Evolutionary conservation across 306 rosid genomes (phyloP).

Genomic region (Cicer pinnatifidum): DNA sequence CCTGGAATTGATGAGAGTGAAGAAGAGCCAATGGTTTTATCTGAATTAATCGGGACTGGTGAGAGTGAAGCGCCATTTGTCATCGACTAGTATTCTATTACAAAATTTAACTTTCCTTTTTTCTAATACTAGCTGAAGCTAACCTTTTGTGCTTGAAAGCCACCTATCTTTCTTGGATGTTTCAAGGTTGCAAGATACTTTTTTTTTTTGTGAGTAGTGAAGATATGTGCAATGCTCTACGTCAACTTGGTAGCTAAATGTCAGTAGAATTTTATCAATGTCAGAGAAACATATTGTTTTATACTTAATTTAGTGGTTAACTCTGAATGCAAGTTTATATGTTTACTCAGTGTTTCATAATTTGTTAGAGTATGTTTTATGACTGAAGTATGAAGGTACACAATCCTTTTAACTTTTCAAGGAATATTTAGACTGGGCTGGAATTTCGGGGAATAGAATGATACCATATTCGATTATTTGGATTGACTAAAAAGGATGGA

Average conservation of each 20-base stretch:
- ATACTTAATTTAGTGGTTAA: neutral
- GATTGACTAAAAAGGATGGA: neutral
- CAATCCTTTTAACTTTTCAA: neutral
- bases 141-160: neutral
- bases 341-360: neutral
- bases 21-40: conserved; percentile 40
- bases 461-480: neutral
- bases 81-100: neutral
- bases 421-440: neutral
- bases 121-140: conserved; percentile 5
- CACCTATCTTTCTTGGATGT: conserved; percentile 1
- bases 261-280: neutral
- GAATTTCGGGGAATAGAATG: neutral
- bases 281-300: neutral
- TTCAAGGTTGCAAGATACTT: conserved; percentile 1
- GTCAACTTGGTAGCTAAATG: neutral
- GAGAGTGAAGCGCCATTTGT: conserved; percentile 46
- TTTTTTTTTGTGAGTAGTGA: neutral
- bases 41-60: conserved; percentile 39
- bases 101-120: neutral
- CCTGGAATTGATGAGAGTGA: conserved; percentile 32
- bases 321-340: conserved; percentile 7
- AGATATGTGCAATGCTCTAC: conserved; percentile 10
- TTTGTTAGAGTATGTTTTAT: neutral
- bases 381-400: neutral